Conservation (phyloP, 1,284 basidiomycete genomes). For the Cystobasidium slooffiae region DNA sequence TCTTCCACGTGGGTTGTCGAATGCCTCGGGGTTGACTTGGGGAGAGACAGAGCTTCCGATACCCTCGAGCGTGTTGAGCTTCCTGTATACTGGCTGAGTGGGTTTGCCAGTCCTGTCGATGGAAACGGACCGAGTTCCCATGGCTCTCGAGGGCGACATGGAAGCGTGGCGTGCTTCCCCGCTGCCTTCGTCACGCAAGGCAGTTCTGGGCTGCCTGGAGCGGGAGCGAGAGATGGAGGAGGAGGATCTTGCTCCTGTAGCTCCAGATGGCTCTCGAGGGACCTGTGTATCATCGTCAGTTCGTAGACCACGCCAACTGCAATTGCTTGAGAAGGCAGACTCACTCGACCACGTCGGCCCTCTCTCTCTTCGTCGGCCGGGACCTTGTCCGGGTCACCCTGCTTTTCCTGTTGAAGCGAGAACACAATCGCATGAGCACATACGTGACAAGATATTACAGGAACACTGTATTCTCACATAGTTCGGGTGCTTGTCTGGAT, state of each 20-base stretch:
- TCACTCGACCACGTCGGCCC: slow-evolving; percentile 31
- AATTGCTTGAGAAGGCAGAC: background rate
- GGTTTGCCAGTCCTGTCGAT: slow-evolving; percentile 19
- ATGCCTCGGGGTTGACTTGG: slow-evolving; percentile 34
- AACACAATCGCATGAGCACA: background rate
- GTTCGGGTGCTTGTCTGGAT: slow-evolving; percentile 32
- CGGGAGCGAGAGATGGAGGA: slow-evolving; percentile 41
- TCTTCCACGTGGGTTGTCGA: slow-evolving; percentile 30
- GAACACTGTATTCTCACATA: slow-evolving; percentile 7
- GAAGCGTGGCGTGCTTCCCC: slow-evolving; percentile 27
- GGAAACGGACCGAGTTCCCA: slow-evolving; percentile 34
- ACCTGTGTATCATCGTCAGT: slow-evolving; percentile 1
- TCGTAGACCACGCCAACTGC: background rate
- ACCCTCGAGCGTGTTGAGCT: slow-evolving; percentile 41
- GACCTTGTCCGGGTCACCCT: slow-evolving; percentile 18
- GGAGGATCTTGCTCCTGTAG: slow-evolving; percentile 31
- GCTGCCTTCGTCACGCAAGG: slow-evolving; percentile 19
- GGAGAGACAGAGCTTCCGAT: slow-evolving; percentile 36
- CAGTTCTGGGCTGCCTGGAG: slow-evolving; percentile 17
- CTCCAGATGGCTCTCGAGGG: slow-evolving; percentile 41
- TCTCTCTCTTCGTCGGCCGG: slow-evolving; percentile 24
- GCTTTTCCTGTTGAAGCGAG: slow-evolving; percentile 22
- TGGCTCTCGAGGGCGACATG: slow-evolving; percentile 34
- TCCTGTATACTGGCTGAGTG: slow-evolving; percentile 16
- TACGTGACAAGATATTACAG: background rate